These are phyloP conservation scores for Dactylonectria estremocensis DNA, from an alignment of 2,329 filamentous ascomycete genomes.

Conservation along the genomic window DNA sequence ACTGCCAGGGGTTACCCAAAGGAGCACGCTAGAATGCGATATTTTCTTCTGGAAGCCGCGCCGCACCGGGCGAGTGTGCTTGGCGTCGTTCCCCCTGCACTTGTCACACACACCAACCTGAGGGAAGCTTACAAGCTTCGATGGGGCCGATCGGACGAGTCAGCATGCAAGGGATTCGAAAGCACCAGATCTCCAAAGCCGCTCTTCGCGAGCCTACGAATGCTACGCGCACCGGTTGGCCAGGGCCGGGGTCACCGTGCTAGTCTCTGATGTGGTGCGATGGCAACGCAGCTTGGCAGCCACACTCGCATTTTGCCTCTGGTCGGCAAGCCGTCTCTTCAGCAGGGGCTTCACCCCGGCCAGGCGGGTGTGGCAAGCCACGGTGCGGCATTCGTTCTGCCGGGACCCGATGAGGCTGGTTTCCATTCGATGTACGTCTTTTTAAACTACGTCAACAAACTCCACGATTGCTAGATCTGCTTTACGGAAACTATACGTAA, in stretches of 20 bases:
- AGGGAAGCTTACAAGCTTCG: constrained; percentile 31
- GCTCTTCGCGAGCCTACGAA: constrained; percentile 1
- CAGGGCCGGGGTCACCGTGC: constrained; percentile 22
- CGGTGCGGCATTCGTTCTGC: constrained; percentile 37
- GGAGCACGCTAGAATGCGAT: constrained; percentile 35
- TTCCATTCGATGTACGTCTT: constrained; percentile 26
- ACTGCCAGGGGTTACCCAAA: constrained; percentile 30
- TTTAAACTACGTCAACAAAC: constrained; percentile 28
- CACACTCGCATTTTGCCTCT: constrained; percentile 15
- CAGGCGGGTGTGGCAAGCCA: constrained; percentile 34
- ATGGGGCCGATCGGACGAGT: constrained; percentile 33
- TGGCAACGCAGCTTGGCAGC: constrained; percentile 33
- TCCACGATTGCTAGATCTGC: constrained; percentile 41
- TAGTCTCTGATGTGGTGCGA: constrained; percentile 37
- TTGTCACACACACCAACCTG: constrained; percentile 23
- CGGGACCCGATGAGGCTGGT: constrained; percentile 26
- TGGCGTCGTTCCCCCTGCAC: constrained; percentile 19
- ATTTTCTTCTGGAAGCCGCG: constrained; percentile 42
- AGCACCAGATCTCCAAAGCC: constrained; percentile 30
- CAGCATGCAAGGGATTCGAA: constrained; percentile 18
- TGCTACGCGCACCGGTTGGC: constrained; percentile 5
- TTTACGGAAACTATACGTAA: constrained; percentile 45
- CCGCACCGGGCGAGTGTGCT: constrained; percentile 21
- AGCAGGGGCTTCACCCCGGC: constrained; percentile 28
- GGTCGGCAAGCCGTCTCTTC: constrained; percentile 18